Percentiles rank a stretch among this genome's conserved stretches.
These are phyloP conservation scores for Candida krabiensis DNA, from an alignment of 805 yeast genomes.

Conservation along the genomic window DNA sequence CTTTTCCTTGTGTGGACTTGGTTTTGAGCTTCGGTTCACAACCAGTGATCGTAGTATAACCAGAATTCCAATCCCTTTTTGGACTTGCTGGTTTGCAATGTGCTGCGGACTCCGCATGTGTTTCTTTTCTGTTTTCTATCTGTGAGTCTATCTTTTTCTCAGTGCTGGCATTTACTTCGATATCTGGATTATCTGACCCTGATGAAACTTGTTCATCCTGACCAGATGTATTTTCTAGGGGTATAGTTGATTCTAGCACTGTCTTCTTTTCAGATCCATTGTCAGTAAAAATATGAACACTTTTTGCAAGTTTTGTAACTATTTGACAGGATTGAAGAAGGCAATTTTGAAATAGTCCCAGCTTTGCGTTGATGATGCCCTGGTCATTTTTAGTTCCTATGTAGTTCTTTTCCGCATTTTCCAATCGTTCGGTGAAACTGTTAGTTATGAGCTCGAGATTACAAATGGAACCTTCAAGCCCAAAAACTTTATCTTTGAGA, in stretches of 20 bases:
- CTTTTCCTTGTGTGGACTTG: not conserved
- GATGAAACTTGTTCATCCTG: no score
- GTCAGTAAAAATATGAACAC: not conserved
- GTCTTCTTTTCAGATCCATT: no score
- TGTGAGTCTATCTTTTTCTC: no score
- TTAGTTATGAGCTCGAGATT: slow-evolving; percentile 16
- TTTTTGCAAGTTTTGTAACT: not conserved
- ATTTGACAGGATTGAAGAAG: slow-evolving; percentile 5
- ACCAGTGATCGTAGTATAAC: no score
- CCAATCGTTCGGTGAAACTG: slow-evolving; percentile 8
- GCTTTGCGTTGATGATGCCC: slow-evolving; percentile 3
- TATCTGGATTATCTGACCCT: no score
- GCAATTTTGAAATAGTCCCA: slow-evolving; percentile 6
- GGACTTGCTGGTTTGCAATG: no score
- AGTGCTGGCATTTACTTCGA: no score
- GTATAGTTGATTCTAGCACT: not conserved
- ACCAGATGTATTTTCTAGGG: no score
- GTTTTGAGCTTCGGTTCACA: no score
- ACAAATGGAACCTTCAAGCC: slow-evolving; percentile 17
- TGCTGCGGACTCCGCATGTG: no score
- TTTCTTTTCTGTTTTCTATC: no score
- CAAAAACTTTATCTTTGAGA: slow-evolving; percentile 17
- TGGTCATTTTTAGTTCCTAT: slow-evolving; percentile 3
- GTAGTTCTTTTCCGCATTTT: slow-evolving; percentile 5
- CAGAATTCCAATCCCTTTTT: no score